A percentile compares a stretch with the other conserved stretches of the same genome.
Conservation (phyloP, 1,284 basidiomycete species). For the Rhodotorula sp. region DNA sequence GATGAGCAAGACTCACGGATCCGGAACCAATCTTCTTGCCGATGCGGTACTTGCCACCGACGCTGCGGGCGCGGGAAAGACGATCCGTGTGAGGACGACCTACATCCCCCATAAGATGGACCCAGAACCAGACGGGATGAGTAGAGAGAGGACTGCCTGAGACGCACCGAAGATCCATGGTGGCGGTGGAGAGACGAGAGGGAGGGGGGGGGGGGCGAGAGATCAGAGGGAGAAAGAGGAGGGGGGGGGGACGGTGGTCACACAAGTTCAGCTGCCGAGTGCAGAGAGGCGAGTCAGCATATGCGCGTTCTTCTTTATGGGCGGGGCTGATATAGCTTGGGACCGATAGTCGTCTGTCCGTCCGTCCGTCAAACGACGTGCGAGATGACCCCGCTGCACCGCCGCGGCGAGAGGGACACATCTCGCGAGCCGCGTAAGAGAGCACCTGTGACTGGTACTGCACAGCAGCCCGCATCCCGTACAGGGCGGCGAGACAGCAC, state of each 20-base stretch:
- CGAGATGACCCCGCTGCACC: too few species aligned
- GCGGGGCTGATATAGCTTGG: too few species aligned
- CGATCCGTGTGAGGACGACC: background rate
- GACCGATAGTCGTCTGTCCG: too few species aligned
- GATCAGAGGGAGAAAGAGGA: background rate
- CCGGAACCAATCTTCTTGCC: conserved; percentile 99
- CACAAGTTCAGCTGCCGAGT: too few species aligned
- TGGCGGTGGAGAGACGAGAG: background rate
- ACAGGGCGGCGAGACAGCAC: too few species aligned
- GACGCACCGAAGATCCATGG: conserved; percentile 35
- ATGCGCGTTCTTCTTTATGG: too few species aligned
- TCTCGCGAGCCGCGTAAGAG: too few species aligned
- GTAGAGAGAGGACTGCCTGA: background rate
- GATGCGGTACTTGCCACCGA: conserved; percentile 60
- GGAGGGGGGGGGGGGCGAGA: background rate
- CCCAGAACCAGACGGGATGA: background rate
- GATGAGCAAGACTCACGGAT: conserved; percentile 67
- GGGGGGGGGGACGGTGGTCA: background rate
- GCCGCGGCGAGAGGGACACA: too few species aligned
- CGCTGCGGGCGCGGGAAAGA: conserved; percentile 1
- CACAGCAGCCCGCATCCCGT: too few species aligned
- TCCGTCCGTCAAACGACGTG: too few species aligned
- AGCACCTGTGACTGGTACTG: too few species aligned
- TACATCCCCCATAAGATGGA: too few species aligned
- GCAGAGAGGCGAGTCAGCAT: background rate